Percentiles rank a stretch among this genome's conserved stretches.
Conservation (phyloP, 2,329 filamentous ascomycete species). For the Hypoxylon sp. region DNA sequence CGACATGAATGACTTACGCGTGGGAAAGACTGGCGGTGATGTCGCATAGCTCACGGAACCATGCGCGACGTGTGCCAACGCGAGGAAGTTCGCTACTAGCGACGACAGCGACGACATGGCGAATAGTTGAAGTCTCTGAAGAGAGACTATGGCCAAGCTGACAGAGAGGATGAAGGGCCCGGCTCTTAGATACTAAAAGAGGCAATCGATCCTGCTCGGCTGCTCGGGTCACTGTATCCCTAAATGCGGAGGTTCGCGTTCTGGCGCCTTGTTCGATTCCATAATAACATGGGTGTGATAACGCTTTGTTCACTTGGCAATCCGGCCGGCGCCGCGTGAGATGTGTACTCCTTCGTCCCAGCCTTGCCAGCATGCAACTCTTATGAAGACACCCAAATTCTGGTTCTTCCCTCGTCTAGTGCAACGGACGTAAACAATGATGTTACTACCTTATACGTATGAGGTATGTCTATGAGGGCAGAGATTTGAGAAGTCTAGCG, state of each 20-base stretch:
- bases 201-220: neutral
- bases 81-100: conserved; percentile 18
- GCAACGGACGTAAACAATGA: too few species aligned
- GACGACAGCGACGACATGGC: conserved; percentile 34
- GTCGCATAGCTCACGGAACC: conserved; percentile 35
- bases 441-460: too few species aligned
- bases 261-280: conserved; percentile 14
- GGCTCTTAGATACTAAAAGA: too few species aligned
- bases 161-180: neutral
- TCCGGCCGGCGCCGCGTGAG: conserved; percentile 23
- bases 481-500: too few species aligned
- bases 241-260: conserved; percentile 10
- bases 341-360: conserved; percentile 25
- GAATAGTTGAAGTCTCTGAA: conserved; percentile 2
- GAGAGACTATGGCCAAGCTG: neutral
- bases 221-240: neutral
- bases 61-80: conserved; percentile 24
- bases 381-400: too few species aligned
- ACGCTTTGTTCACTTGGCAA: conserved; percentile 28
- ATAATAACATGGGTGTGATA: conserved; percentile 25
- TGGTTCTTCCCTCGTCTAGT: too few species aligned
- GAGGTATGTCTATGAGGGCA: too few species aligned
- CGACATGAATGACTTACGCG: conserved; percentile 38
- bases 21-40: conserved; percentile 43
- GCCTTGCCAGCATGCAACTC: too few species aligned